A percentile compares a stretch with the other conserved stretches of the same genome.
phyloP scores from a whole-genome alignment of 257 asterid species.

The Solanum boliviense region DNA sequence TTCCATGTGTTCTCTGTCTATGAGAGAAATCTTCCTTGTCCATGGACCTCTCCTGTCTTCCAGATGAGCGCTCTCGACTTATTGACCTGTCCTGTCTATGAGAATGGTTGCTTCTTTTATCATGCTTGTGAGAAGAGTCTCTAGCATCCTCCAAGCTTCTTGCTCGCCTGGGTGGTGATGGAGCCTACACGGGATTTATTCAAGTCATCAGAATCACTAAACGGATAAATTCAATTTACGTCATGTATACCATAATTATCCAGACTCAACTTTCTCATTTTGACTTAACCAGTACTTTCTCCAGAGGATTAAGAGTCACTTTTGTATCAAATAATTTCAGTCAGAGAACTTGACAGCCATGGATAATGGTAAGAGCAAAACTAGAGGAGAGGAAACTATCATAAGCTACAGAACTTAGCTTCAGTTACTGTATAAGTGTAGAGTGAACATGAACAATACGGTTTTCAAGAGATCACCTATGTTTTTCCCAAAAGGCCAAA shows the following conservation, averaged over 20 bases:
- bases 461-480: neutral
- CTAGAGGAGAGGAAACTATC: neutral
- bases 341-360: neutral
- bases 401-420: neutral
- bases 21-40: constrained; percentile 17
- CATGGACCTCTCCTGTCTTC: constrained; percentile 17
- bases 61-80: constrained; percentile 29
- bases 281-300: neutral
- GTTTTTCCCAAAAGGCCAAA: neutral
- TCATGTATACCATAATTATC: neutral
- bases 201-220: neutral
- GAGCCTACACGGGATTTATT: constrained; percentile 25
- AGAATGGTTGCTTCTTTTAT: constrained; percentile 12
- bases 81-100: constrained; percentile 22
- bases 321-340: neutral
- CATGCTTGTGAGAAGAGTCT: constrained; percentile 23
- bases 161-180: constrained; percentile 73
- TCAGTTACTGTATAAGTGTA: neutral
- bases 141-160: constrained; percentile 27
- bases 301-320: neutral
- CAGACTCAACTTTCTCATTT: neutral
- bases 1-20: constrained; percentile 13
- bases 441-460: neutral
- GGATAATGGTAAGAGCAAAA: neutral
- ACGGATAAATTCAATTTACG: neutral